Evolutionary conservation across 495 filamentous ascomycete species (phyloP).

Genomic region (Aspergillus sparsus): DNA sequence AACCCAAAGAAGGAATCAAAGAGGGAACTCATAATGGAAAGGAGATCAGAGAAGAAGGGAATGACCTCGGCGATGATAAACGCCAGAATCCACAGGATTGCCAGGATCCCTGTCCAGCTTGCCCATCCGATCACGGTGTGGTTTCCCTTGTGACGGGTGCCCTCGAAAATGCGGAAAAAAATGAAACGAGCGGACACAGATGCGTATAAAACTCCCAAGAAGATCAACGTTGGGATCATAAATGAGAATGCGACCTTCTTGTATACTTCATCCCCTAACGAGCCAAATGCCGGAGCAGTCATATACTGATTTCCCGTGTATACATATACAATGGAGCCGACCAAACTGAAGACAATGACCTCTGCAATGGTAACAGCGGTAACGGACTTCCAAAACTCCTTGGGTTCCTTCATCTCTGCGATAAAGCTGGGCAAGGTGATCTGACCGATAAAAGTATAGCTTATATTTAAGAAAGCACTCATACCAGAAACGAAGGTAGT

Average conservation of each 20-base stretch:
- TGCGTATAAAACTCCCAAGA: slow-evolving; percentile 83
- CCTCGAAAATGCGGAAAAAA: slow-evolving; percentile 80
- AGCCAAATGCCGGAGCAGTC: slow-evolving; percentile 78
- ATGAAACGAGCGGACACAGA: slow-evolving; percentile 85
- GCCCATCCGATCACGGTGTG: slow-evolving; percentile 84
- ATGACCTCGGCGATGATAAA: slow-evolving; percentile 89
- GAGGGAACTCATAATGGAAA: slow-evolving; percentile 83
- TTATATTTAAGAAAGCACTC: slow-evolving; percentile 85
- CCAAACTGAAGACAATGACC: slow-evolving; percentile 75
- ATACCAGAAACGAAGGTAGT: slow-evolving; percentile 78
- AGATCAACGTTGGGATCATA: slow-evolving; percentile 91
- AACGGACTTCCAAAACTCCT: slow-evolving; percentile 85
- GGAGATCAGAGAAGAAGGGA: slow-evolving; percentile 82
- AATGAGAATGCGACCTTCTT: slow-evolving; percentile 87
- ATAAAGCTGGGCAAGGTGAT: slow-evolving; percentile 91
- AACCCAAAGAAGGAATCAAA: slow-evolving; percentile 94
- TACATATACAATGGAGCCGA: slow-evolving; percentile 73
- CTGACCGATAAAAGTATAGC: slow-evolving; percentile 90
- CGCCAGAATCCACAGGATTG: slow-evolving; percentile 69
- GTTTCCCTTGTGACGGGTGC: slow-evolving; percentile 70
- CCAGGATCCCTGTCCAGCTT: slow-evolving; percentile 73
- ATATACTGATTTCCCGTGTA: slow-evolving; percentile 86
- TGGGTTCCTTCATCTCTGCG: slow-evolving; percentile 84
- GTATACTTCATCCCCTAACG: slow-evolving; percentile 65
- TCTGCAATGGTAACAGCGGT: slow-evolving; percentile 86